Base-by-base conservation (phyloP, 2,329 filamentous ascomycete genomes). In the Microcyclospora tardicrescens region DNA sequence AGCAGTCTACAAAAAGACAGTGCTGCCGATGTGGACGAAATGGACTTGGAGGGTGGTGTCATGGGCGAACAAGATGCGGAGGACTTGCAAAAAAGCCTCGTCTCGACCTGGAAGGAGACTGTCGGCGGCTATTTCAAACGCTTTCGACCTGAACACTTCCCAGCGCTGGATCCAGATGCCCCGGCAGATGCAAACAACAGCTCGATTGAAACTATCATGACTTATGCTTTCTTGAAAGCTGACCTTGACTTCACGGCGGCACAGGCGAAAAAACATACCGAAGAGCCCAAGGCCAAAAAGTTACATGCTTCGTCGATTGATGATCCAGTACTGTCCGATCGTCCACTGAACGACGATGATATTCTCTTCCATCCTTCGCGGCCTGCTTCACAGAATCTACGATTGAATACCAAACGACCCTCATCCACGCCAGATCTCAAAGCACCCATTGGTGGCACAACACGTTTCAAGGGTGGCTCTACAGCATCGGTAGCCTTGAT, bases 51-150 rank as follows among this genome's bases (percentile, higher is more conserved):
- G 62, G 38, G 61, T 46, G n/a, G 55, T 73, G 33, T 56, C 16
- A 56, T 56, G 29, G 72, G 79, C 51, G 67, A 71, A 28, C 61
- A 66, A 16, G 79, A 76, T 47, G 78, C 83, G 10, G 66, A 79
- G 40, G 66, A 76, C 39, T 65, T 94, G 36, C 80, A 93, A 59
- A 73, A 68, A 40, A 68, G 72, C 12, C 69, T 96, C 9, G 72
- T 95, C 16, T 66, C 72, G 29, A 74, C 80, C 39, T 98, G 93
- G 77, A 82, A 79, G 57, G 73, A 77, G 43, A 79, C 84, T 0
- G 81, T 98, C 5, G 91, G 91, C 35, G 91, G 91, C 27, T 98
- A 98, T 63, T 98, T 94, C 57, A 77, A 83, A 43, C 78, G 91
- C 33, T 96, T 96, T 65, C 79, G 77, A 49, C 89, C 91, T 0